phyloP scores from a whole-genome alignment of 805 yeast species.

The Ogataea paradorogensis region DNA sequence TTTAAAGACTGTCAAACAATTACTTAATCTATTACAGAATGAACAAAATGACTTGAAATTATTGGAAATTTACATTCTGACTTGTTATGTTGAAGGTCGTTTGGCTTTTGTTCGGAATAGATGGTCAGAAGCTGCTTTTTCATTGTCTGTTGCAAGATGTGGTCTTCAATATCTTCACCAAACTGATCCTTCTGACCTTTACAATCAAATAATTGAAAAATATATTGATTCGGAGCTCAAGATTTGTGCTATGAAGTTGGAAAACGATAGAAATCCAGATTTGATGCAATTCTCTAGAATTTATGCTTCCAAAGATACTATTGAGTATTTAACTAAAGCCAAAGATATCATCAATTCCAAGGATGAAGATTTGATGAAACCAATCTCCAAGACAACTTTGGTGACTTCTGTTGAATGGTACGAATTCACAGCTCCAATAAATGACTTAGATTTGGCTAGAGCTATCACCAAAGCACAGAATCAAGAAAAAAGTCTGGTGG shows the following conservation, averaged over 20 bases:
- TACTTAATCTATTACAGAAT: slow-evolving; percentile 40
- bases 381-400: slow-evolving; percentile 20
- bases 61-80: slow-evolving; percentile 38
- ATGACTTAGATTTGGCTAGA: slow-evolving; percentile 71
- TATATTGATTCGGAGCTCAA: slow-evolving; percentile 64
- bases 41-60: slow-evolving; percentile 36
- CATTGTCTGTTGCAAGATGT: slow-evolving; percentile 60
- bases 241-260: slow-evolving; percentile 33
- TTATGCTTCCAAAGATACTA: slow-evolving; percentile 33
- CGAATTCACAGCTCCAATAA: slow-evolving; percentile 54
- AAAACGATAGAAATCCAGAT: slow-evolving; percentile 39
- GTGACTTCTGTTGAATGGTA: slow-evolving; percentile 46
- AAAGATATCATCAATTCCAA: slow-evolving; percentile 35
- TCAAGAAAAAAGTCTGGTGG: slow-evolving; percentile 32
- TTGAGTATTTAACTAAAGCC: slow-evolving; percentile 36
- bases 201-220: slow-evolving; percentile 54
- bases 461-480: slow-evolving; percentile 43
- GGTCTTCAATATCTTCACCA: slow-evolving; percentile 52
- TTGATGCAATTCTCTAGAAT: slow-evolving; percentile 48
- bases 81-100: slow-evolving; percentile 35
- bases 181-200: slow-evolving; percentile 37
- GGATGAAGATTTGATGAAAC: slow-evolving; percentile 39
- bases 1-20: slow-evolving; percentile 39
- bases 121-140: slow-evolving; percentile 52
- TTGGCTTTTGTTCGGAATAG: slow-evolving; percentile 49